Conservation (phyloP, 768 basidiomycete genomes). For the Leucosporidium scottii region DNA sequence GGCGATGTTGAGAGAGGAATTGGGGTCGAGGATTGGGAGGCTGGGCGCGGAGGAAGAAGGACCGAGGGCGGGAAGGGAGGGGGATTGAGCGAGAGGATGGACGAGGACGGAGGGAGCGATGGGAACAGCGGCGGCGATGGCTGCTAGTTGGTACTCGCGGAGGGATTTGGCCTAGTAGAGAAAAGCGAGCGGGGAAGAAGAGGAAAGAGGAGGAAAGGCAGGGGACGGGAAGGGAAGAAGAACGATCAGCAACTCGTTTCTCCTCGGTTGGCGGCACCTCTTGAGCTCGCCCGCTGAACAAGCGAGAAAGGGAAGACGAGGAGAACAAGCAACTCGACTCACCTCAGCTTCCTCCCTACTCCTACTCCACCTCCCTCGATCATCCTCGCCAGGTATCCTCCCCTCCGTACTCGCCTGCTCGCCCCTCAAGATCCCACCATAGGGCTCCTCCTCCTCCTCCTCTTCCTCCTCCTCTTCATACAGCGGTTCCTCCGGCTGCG, state of each 20-base stretch:
- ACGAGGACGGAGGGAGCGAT: no score
- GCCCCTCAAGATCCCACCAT: slow-evolving; percentile 69
- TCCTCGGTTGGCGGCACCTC: no score
- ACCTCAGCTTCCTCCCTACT: slow-evolving; percentile 63
- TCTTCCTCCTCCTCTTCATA: neutral
- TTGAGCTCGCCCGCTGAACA: no score
- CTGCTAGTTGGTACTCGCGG: neutral
- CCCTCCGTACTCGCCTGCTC: slow-evolving; percentile 66
- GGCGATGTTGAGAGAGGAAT: neutral
- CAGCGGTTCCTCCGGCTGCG: no score
- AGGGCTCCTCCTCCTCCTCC: slow-evolving; percentile 53
- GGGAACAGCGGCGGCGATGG: no score
- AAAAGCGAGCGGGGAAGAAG: neutral
- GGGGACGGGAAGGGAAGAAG: neutral
- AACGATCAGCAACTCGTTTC: no score
- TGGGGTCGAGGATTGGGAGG: neutral
- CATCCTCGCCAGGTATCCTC: slow-evolving; percentile 56
- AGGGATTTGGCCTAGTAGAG: neutral
- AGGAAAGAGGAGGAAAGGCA: neutral
- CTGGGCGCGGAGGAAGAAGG: neutral
- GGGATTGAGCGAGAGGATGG: no score
- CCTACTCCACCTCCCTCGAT: slow-evolving; percentile 66
- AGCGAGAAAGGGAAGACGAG: no score
- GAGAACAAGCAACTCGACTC: neutral
- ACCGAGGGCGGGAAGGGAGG: no score